A percentile compares a stretch with the other conserved stretches of the same genome.
These are phyloP conservation scores for Beauveria sp. DNA, from an alignment of 2,329 filamentous ascomycete species.

Conservation along the genomic window DNA sequence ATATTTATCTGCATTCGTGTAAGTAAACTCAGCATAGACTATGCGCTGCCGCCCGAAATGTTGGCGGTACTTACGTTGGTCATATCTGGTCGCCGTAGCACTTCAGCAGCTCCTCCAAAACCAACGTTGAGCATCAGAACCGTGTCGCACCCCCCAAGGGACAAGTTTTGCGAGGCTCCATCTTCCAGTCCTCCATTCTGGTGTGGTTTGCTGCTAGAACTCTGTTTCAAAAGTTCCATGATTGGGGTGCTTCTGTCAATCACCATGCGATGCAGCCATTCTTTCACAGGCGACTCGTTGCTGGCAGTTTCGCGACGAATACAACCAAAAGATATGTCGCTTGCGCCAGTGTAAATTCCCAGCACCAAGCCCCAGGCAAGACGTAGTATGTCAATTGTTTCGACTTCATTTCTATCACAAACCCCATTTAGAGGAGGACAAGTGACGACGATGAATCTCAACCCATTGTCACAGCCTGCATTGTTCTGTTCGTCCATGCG, in stretches of 20 bases:
- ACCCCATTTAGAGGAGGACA: background rate
- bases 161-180: background rate
- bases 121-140: background rate
- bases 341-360: background rate
- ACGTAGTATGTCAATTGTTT: background rate
- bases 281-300: background rate
- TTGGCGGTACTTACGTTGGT: background rate
- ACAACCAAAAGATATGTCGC: background rate
- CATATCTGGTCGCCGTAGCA: background rate
- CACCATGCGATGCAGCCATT: background rate
- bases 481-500: background rate
- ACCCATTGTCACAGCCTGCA: background rate
- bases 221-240: background rate
- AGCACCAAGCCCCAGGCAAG: background rate
- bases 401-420: background rate
- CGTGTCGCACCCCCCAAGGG: background rate
- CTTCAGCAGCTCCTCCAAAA: background rate
- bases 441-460: background rate
- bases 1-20: background rate
- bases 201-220: background rate
- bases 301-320: background rate
- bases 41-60: background rate
- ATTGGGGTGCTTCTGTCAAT: background rate
- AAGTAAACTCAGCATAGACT: background rate
- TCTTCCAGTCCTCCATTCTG: background rate